Base-by-base conservation (phyloP, 345 rosid genomes). In the Brassica carinata region DNA sequence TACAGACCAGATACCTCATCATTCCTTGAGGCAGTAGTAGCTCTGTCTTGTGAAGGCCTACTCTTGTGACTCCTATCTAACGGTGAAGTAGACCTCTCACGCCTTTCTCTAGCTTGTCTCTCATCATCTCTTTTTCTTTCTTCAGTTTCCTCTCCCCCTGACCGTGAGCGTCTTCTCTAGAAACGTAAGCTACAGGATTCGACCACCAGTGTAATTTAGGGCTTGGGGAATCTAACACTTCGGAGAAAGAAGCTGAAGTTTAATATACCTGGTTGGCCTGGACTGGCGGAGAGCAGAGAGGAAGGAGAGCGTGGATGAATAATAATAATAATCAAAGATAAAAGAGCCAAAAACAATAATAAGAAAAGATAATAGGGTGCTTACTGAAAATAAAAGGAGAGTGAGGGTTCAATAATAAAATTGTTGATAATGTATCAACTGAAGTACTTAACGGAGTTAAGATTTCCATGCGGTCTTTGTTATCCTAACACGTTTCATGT, bases 1-100 rank as follows among this genome's bases (percentile, higher is more conserved):
- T 48, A 75, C 31, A 43, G 55, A 87, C 82, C 86, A 85, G 83
- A 81, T 79, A 92, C 99, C 98, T 95, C 92, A 40, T 87, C 87
- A 68, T 57, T 88, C 55, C 83, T 83, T 83, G 69, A 57, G 34
- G 19, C 80, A 55, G 59, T 8, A 75, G 55, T 38, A 38, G 43
- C n/a, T 64, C 73, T 81, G 13, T 81, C 80, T 13, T 30, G 64
- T 57, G 83, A 81, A 30, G n/a, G 68, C 63, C 66, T 68, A 68
- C 87, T 83, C 27, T 69, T 80, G 80, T 80, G 85, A 77, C 79
- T 74, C 65, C 75, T 79, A 65, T 77, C 72, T 40, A 3, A 79
- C 2, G 95, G 93, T 1, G 97, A 92, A 43, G 34, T 85, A 66
- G 97, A 91, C 70, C 89, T 86, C 79, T 80, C 76, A 43, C 73